A percentile compares a stretch with the other conserved stretches of the same genome.
These are phyloP conservation scores for Ambrosiella beaveri DNA, from an alignment of 2,329 filamentous ascomycete genomes.

Conservation along the genomic window DNA sequence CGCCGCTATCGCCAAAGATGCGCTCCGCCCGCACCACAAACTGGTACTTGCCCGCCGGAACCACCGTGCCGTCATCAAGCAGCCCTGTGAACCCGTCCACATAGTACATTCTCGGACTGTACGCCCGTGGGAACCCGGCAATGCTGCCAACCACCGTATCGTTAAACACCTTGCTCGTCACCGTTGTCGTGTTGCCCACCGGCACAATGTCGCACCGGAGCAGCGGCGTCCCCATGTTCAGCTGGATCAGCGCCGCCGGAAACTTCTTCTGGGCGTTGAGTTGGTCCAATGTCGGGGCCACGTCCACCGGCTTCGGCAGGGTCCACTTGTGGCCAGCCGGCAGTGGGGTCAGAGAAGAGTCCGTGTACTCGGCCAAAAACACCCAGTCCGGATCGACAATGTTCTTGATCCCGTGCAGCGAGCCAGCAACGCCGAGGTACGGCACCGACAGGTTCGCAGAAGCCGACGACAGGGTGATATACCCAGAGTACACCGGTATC, in stretches of 20 bases:
- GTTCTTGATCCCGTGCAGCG: background rate
- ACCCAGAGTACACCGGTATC: constrained; percentile 28
- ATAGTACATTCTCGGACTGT: constrained; percentile 2
- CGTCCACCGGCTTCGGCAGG: background rate
- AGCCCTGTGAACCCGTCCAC: constrained; percentile 3
- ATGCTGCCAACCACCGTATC: background rate
- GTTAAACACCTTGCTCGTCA: background rate
- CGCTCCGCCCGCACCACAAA: background rate
- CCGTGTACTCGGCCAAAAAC: constrained; percentile 4
- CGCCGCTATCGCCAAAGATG: background rate
- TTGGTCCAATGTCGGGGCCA: background rate
- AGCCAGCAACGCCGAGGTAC: constrained; percentile 19
- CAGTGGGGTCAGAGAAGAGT: background rate
- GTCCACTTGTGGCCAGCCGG: background rate
- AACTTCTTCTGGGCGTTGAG: background rate
- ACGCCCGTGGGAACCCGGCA: constrained; percentile 1
- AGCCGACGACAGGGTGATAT: constrained; percentile 25
- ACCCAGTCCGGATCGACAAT: constrained; percentile 4
- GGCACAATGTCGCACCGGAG: constrained; percentile 4
- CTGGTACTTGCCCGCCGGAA: constrained; percentile 2
- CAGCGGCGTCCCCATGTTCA: constrained; percentile 1
- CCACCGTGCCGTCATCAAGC: background rate
- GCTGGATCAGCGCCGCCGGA: constrained; percentile 2
- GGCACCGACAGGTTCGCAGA: constrained; percentile 26
- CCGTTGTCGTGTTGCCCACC: background rate